Base-by-base conservation (phyloP, 257 asterid genomes). In the Perilla frutescens region DNA sequence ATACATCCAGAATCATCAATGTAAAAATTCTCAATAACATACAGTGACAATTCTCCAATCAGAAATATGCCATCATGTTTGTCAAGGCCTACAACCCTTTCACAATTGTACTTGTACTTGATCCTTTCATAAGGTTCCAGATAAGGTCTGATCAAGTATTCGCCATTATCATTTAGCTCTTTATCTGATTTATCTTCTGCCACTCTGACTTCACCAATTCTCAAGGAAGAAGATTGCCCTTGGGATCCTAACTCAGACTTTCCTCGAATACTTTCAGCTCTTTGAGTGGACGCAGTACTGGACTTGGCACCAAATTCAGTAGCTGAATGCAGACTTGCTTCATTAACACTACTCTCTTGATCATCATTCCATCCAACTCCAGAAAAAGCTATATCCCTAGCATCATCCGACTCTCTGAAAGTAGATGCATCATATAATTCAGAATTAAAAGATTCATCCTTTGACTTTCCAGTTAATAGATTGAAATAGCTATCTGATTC, bases 21-120 rank as follows among this genome's bases (percentile, higher is more conserved):
- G 81, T 85, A 95, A 79, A 95, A 92, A 76, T 95, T 95, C 86
- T 95, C 99, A 64, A 95, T 95, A 77, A 95, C 88, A 57, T 95
- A 95, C 6, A 95, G 80, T 0, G 98, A 92, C 20, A 86, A 83
- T 80, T 95, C 99, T 75, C 99, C 99, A 37, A 92, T 89, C 74
- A 95, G 84, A 86, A 95, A 95, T 64, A 95, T 82, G 53, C 99
- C 98, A 79, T 95, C 99, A 82, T 87, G 98, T 79, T 95, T 95
- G 85, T 95, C 99, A 66, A 95, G 99, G 65, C 94, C 99, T 56
- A 89, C 96, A 74, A 95, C 99, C 87, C 99, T 89, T 82, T 95
- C 99, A 57, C 99, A 95, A 45, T 95, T 95, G 81, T 95, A 95
- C 84, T 85, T 95, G 82, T 79, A 79, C 86, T 89, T 95, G 81